Base-by-base conservation (phyloP, 192 early-diverging fungal genomes). In the Umbelopsis vinacea region DNA sequence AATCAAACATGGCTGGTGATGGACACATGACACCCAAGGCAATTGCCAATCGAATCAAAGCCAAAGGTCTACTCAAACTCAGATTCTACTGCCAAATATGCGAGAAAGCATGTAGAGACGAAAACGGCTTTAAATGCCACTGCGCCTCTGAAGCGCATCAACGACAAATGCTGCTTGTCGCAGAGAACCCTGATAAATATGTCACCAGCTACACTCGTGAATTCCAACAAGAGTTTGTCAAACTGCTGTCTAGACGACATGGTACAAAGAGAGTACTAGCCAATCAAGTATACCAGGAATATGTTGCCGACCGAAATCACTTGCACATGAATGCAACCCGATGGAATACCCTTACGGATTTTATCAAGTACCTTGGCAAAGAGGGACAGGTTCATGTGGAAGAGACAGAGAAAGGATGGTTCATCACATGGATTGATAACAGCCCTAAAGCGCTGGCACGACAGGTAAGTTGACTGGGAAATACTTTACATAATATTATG, bases 281-380 rank as follows among this genome's bases (percentile, higher is more conserved):
- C n/a, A 98, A 99, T 76, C 88, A 92, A 21, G 95, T 98, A 2
- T 99, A 99, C 83, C 94, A 99, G 77, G 97, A 99, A 79, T 95
- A 96, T 40, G 94, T 99, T 71, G 81, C 90, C 6, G 94, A 99
- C 78, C 81, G 91, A 35, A 84, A 93, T 60, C 97, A 99, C 81
- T 71, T 96, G 48, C 97, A 99, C 74, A 97, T 99, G 96, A 99
- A 97, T 73, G 84, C 95, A 2, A 99, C 97, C 0, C 77, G 87
- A 66, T 99, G 97, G 97, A 83, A 89, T 5, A 87, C 95, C n/a
- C 81, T 99, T 35, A 84, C 91, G 7, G 95, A 94, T 48, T 99
- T 97, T 79, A 87, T 90, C 50, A 95, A 91, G 82, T 83, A 93
- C 74, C 76, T 99, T 46, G 96, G 96, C 3, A 86, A 86, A 63